These are phyloP conservation scores for Colletotrichum brevisporum DNA, from an alignment of 2,329 filamentous ascomycete species.

Conservation along the genomic window DNA sequence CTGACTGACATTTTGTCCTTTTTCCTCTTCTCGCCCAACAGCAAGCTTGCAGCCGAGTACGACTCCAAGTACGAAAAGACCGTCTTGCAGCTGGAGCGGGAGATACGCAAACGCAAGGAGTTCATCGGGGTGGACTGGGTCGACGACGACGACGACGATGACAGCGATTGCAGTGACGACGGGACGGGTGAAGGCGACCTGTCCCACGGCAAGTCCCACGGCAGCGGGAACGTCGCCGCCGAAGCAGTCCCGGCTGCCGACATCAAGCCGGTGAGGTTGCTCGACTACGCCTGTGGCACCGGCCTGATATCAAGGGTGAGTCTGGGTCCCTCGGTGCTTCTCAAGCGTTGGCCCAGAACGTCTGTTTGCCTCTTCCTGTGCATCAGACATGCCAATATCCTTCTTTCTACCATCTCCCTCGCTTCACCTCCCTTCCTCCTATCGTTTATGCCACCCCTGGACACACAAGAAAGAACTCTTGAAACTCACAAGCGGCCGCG, in stretches of 20 bases:
- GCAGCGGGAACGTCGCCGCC: constrained; percentile 44
- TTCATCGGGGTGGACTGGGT: constrained; percentile 75
- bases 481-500: constrained; percentile 13
- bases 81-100: constrained; percentile 66
- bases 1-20: neutral
- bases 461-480: neutral
- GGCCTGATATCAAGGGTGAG: constrained; percentile 75
- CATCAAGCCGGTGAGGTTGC: constrained; percentile 60
- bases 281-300: constrained; percentile 85
- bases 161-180: constrained; percentile 47
- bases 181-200: constrained; percentile 3
- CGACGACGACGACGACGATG: constrained; percentile 53
- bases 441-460: neutral
- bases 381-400: neutral
- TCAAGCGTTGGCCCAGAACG: constrained; percentile 1
- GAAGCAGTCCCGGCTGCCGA: constrained; percentile 8
- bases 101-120: constrained; percentile 66
- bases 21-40: constrained; percentile 44
- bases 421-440: neutral
- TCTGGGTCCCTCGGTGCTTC: constrained; percentile 32
- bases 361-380: constrained; percentile 11
- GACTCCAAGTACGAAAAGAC: constrained; percentile 70
- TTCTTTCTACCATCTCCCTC: neutral
- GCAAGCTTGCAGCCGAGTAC: constrained; percentile 67
- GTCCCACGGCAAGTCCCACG: constrained; percentile 3